phyloP scores from a whole-genome alignment of 345 rosid genomes.

The Hibiscus mutabilis region DNA sequence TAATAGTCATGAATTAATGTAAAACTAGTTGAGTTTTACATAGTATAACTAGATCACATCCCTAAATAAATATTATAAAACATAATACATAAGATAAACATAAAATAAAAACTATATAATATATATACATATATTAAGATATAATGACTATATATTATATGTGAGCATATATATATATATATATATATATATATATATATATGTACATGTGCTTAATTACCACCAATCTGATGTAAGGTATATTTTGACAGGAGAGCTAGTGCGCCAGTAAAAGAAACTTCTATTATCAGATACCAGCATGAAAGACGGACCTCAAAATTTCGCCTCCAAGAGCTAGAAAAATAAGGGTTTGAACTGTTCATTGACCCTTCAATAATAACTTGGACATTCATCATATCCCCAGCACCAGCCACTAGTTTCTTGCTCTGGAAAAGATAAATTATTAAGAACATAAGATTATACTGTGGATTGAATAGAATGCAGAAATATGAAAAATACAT shows the following conservation, averaged over 20 bases:
- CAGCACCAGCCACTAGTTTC: constrained; percentile 61
- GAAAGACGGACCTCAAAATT: constrained; percentile 51
- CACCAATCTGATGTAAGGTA: constrained; percentile 23
- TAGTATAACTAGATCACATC: no score
- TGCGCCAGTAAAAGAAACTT: not conserved
- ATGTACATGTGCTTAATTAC: not conserved
- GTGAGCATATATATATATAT: no score
- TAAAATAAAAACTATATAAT: no score
- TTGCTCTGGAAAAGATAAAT: constrained; percentile 50
- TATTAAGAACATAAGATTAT: constrained; percentile 20
- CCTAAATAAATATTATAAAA: no score
- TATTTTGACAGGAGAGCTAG: not conserved
- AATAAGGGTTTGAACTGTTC: constrained; percentile 90
- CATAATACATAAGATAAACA: no score
- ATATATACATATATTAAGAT: no score
- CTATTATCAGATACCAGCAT: not conserved
- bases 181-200: not conserved
- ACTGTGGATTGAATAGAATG: constrained; percentile 1
- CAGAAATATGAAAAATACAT: constrained; percentile 10
- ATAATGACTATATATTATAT: no score
- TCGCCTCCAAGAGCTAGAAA: constrained; percentile 93
- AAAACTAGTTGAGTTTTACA: no score
- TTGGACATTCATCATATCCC: constrained; percentile 85
- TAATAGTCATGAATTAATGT: no score
- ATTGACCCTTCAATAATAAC: constrained; percentile 90